phyloP scores from a whole-genome alignment of 192 early-diverging fungal species.

The Coemansia sp. region DNA sequence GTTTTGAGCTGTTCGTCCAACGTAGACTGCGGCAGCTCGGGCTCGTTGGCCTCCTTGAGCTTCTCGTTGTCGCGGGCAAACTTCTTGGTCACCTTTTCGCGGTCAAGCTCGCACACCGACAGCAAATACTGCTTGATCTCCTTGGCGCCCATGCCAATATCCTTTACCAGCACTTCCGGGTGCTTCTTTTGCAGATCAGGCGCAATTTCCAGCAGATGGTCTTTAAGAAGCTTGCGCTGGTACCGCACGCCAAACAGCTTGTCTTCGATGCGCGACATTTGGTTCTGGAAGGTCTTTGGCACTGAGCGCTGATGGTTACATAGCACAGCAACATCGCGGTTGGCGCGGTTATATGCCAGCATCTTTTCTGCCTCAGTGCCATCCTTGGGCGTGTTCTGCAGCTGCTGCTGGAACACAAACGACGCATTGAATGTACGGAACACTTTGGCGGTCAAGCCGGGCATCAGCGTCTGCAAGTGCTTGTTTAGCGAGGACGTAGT shows the following conservation, averaged over 20 bases:
- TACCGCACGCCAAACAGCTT: conserved; percentile 88
- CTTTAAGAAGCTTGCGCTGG: conserved; percentile 70
- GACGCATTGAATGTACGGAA: conserved; percentile 99
- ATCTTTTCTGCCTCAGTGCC: conserved; percentile 80
- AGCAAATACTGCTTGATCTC: conserved; percentile 69
- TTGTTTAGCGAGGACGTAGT: conserved; percentile 84
- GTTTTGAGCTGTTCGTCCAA: conserved; percentile 50
- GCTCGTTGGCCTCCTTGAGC: conserved; percentile 62
- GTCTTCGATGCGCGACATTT: conserved; percentile 79
- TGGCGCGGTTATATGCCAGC: conserved; percentile 91
- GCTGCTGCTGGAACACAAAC: conserved; percentile 85
- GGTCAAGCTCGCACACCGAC: conserved; percentile 66
- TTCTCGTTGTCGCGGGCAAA: conserved; percentile 85
- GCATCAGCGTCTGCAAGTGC: conserved; percentile 82
- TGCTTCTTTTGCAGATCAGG: conserved; percentile 75
- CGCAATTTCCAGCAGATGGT: conserved; percentile 69
- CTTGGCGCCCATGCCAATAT: conserved; percentile 74
- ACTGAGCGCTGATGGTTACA: conserved; percentile 97
- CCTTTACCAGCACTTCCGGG: conserved; percentile 62
- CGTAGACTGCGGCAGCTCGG: conserved; percentile 51
- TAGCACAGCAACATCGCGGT: conserved; percentile 91
- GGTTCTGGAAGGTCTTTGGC: conserved; percentile 70
- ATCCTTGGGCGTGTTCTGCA: conserved; percentile 64
- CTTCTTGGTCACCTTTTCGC: conserved; percentile 60
- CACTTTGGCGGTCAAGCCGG: conserved; percentile 93